Evolutionary conservation across 2,329 filamentous ascomycete genomes (phyloP), one percentile per base, ranked within the genome.

Genomic region (Diaporthe ampelina): DNA sequence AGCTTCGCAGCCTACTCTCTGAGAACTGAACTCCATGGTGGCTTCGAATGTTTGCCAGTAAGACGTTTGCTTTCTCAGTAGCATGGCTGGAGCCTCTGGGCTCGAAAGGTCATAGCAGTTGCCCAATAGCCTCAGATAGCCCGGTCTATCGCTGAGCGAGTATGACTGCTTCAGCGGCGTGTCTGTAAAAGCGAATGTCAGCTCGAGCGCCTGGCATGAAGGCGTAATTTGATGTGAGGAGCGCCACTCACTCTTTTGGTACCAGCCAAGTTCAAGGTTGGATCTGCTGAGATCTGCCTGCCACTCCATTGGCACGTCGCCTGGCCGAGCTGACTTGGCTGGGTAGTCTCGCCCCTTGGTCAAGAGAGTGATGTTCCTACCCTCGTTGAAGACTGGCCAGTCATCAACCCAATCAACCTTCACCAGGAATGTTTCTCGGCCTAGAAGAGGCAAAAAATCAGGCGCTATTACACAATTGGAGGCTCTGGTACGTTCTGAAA

Each of bases 31-130:
- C 0, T 84, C 81, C 17, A 91, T 78, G 2, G 79, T 82, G 0
- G 84, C 85, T 32, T 82, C 79, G 78, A 87, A 90, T 0, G 76
- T 81, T 57, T 86, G 85, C 24, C 77, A 78, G 13, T 83, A 85
- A 0, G 85, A 82, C 0, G 82, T 84, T 77, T 91, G 89, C 73
- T 91, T 91, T 11, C 89, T 84, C 3, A 91, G 79, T 3, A 91
- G 83, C 76, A 90, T 83, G 0, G 88, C 86, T 0, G 89, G 88
- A 26, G 84, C 85, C 24, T 86, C 85, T 0, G 89, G 88, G 15
- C 84, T 85, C 0, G 83, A 85, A 0, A 91, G 83, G 6, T 84
- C 84, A 75, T 88, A 91, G 11, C 87, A 87, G 19, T 86, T 86
- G 0, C 89, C 89, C 73, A 87, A 84, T 0, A 91, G 78, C 5